These are phyloP conservation scores for Austroboletus olivaceoglutinosus DNA, from an alignment of 1,284 basidiomycete species.

Conservation along the genomic window DNA sequence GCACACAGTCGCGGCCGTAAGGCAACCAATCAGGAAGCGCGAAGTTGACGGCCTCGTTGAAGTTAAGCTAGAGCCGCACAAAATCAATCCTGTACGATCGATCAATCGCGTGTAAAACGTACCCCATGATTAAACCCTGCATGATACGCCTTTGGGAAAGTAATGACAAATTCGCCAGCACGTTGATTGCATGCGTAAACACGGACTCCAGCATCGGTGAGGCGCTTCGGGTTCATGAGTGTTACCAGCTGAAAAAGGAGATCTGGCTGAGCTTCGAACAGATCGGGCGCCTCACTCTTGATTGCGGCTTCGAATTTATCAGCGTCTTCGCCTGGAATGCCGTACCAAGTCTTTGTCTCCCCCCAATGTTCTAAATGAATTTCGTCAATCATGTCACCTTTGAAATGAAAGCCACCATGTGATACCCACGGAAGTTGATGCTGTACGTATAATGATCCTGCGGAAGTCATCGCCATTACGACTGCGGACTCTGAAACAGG, in stretches of 20 bases:
- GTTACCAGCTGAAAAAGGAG: slow-evolving; percentile 97
- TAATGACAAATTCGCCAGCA: slow-evolving; percentile 96
- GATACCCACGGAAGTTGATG: slow-evolving; percentile 83
- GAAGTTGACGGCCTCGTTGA: slow-evolving; percentile 99
- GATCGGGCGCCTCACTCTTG: slow-evolving; percentile 91
- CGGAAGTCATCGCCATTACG: slow-evolving; percentile 18
- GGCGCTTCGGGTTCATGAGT: slow-evolving; percentile 91
- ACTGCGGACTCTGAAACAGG: slow-evolving; percentile 18
- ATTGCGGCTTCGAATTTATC: slow-evolving; percentile 97
- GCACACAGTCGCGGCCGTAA: slow-evolving; percentile 83
- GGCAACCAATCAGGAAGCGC: slow-evolving; percentile 95
- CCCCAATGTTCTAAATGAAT: slow-evolving; percentile 89
- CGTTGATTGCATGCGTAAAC: slow-evolving; percentile 96
- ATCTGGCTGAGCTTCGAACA: slow-evolving; percentile 98
- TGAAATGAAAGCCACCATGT: slow-evolving; percentile 15
- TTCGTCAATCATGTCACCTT: slow-evolving; percentile 17
- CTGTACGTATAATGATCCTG: slow-evolving; percentile 98
- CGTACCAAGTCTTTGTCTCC: slow-evolving; percentile 99
- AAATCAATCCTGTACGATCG: slow-evolving; percentile 23
- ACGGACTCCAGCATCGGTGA: slow-evolving; percentile 87
- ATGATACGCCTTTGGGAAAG: slow-evolving; percentile 98
- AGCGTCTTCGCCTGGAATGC: slow-evolving; percentile 91
- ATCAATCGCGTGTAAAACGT: slow-evolving; percentile 39
- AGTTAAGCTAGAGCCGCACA: slow-evolving; percentile 71
- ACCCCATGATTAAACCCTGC: slow-evolving; percentile 98